A percentile compares a stretch with the other conserved stretches of the same genome.
Evolutionary conservation across 352 stramenopile species (phyloP).

Genomic region (Phytopythium aichiense): DNA sequence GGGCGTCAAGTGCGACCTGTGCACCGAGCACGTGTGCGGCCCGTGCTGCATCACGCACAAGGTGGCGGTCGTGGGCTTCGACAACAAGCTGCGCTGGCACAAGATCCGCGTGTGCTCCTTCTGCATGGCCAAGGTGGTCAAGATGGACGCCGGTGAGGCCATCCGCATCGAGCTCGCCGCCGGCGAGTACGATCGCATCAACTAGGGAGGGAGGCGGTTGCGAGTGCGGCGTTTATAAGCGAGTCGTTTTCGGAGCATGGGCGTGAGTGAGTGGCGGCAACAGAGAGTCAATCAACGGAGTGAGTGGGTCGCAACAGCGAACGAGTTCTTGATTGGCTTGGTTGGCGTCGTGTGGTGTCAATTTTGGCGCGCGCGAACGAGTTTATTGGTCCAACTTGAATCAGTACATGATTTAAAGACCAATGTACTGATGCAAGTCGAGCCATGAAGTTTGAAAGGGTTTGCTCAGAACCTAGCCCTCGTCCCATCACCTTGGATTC

Average conservation of each 20-base stretch:
- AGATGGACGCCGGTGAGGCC: conserved; percentile 20
- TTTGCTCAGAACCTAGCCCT: not conserved
- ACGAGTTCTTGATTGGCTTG: too few relatives aligned
- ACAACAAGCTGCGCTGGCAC: conserved; percentile 31
- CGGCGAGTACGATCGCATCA: conserved; percentile 20
- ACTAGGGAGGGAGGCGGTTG: not conserved
- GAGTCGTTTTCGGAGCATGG: too few relatives aligned
- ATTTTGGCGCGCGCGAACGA: too few relatives aligned
- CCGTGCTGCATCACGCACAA: conserved; percentile 24
- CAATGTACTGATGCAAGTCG: too few relatives aligned
- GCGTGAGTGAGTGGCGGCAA: too few relatives aligned
- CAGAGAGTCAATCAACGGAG: too few relatives aligned
- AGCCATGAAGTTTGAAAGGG: too few relatives aligned
- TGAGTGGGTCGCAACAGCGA: too few relatives aligned
- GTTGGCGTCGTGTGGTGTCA: too few relatives aligned
- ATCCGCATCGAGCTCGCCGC: conserved; percentile 26
- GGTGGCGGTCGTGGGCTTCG: conserved; percentile 18
- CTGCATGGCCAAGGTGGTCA: conserved; percentile 29
- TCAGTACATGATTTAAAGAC: too few relatives aligned
- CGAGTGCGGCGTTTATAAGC: not conserved
- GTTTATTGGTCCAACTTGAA: too few relatives aligned
- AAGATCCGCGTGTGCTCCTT: conserved; percentile 25
- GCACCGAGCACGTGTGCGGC: conserved; percentile 22
- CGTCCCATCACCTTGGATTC: not conserved
- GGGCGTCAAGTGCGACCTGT: conserved; percentile 23